These are phyloP conservation scores for Zygoascus biomembranicola DNA, from an alignment of 805 yeast species.

Conservation along the genomic window DNA sequence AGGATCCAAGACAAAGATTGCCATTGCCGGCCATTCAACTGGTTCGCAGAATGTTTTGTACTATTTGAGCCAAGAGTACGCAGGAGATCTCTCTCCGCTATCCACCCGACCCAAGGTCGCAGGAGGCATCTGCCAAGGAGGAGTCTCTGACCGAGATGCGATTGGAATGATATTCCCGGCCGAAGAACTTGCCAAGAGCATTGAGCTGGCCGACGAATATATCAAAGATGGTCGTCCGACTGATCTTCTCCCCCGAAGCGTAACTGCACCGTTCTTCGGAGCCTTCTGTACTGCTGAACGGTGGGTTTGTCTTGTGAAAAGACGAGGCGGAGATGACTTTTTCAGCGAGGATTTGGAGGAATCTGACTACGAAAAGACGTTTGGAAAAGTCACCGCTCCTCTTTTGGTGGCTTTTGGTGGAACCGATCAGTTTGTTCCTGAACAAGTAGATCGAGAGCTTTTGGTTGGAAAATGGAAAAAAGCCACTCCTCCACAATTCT, in stretches of 20 bases:
- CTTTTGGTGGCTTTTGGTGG: constrained; percentile 50
- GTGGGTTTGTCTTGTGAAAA: constrained; percentile 51
- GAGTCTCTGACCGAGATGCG: constrained; percentile 45
- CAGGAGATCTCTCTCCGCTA: constrained; percentile 10
- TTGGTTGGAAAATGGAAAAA: constrained; percentile 44
- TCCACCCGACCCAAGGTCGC: constrained; percentile 19
- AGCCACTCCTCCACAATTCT: constrained; percentile 32
- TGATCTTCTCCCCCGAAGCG: constrained; percentile 45
- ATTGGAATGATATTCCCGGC: constrained; percentile 31
- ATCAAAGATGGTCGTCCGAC: constrained; percentile 37
- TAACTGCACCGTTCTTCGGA: constrained; percentile 35
- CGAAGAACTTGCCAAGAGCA: constrained; percentile 18
- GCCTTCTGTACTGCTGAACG: constrained; percentile 62
- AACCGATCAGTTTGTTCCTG: constrained; percentile 56
- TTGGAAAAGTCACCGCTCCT: constrained; percentile 40
- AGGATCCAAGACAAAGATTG: constrained; percentile 39
- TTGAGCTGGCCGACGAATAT: constrained; percentile 27
- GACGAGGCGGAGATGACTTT: constrained; percentile 70
- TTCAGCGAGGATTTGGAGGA: constrained; percentile 55
- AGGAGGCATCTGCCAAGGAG: constrained; percentile 49
- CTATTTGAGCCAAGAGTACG: constrained; percentile 40
- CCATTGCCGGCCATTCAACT: constrained; percentile 74
- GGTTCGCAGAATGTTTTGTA: constrained; percentile 72
- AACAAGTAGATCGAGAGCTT: constrained; percentile 37
- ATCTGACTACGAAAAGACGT: constrained; percentile 36